These are phyloP conservation scores for Arthrocladium fulminans DNA, from an alignment of 2,329 filamentous ascomycete genomes.

Conservation along the genomic window DNA sequence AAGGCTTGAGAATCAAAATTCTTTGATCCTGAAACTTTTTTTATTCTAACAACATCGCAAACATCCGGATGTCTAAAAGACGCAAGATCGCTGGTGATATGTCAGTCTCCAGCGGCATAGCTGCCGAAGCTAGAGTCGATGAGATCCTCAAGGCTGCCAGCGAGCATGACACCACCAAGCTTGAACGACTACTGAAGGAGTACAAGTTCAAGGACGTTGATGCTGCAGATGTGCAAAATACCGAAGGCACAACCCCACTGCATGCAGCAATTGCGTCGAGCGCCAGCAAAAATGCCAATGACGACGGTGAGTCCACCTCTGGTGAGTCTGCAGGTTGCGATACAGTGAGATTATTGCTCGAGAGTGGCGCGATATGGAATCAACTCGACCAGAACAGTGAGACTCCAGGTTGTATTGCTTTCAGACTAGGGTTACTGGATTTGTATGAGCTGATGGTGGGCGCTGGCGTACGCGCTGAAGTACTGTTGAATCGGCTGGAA, in stretches of 20 bases:
- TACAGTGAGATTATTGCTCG: constrained; percentile 66
- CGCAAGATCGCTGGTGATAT: constrained; percentile 1
- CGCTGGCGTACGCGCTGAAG: constrained; percentile 81
- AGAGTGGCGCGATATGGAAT: constrained; percentile 95
- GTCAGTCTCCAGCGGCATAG: constrained; percentile 1
- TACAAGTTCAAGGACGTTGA: constrained; percentile 31
- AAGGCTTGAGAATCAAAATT: not conserved
- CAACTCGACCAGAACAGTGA: constrained; percentile 78
- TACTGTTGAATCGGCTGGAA: constrained; percentile 73
- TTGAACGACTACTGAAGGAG: constrained; percentile 33
- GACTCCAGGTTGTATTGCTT: constrained; percentile 82
- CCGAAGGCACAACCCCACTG: constrained; percentile 72
- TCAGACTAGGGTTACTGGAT: constrained; percentile 54
- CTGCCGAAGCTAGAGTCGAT: constrained; percentile 31
- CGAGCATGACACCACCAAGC: constrained; percentile 56
- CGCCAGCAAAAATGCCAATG: constrained; percentile 25
- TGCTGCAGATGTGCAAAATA: constrained; percentile 69
- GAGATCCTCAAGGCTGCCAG: constrained; percentile 58
- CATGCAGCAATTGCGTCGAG: constrained; percentile 80
- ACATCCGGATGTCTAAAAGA: not conserved
- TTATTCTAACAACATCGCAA: not conserved
- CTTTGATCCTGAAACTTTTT: not conserved
- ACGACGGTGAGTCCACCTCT: constrained; percentile 25
- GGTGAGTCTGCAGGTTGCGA: constrained; percentile 43
- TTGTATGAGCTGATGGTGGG: constrained; percentile 79